Percentiles rank a stretch among this genome's conserved stretches.
Conservation (phyloP, 805 yeast genomes). For the Candida glaebosa region DNA sequence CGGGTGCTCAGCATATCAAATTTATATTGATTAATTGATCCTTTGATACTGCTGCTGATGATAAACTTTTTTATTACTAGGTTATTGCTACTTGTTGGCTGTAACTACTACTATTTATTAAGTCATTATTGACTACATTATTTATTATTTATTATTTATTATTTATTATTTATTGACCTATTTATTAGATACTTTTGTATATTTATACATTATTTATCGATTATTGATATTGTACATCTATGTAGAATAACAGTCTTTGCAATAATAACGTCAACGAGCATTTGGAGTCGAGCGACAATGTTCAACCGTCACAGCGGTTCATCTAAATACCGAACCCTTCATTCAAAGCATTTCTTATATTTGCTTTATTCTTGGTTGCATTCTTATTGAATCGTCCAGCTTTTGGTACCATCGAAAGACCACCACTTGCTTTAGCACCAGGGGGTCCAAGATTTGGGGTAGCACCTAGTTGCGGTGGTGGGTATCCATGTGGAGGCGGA, state of each 20-base stretch:
- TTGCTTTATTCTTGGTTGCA: conserved; percentile 47
- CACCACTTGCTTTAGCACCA: not conserved
- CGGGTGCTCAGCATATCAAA: no score
- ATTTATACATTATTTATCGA: conserved; percentile 6
- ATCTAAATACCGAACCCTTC: conserved; percentile 70
- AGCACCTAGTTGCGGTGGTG: conserved; percentile 1
- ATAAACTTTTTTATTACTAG: conserved; percentile 10
- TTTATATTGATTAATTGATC: conserved; percentile 9
- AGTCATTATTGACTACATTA: conserved; percentile 9
- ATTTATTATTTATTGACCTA: conserved; percentile 10
- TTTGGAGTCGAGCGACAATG: no score
- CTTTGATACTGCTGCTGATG: conserved; percentile 10
- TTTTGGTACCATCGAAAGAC: conserved; percentile 39
- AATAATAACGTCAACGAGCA: no score
- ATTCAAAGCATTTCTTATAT: conserved; percentile 60
- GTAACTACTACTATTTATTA: conserved; percentile 3
- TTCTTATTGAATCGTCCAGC: conserved; percentile 36
- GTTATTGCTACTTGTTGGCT: conserved; percentile 1
- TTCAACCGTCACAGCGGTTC: no score
- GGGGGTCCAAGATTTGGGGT: not conserved
- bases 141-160: conserved; percentile 9
- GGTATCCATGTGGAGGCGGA: conserved; percentile 1
- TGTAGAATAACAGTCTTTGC: no score
- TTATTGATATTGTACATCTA: no score
- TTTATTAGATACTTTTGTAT: conserved; percentile 10